Base-by-base conservation (phyloP, 441 rosid species). In the Metrosideros polymorpha region DNA sequence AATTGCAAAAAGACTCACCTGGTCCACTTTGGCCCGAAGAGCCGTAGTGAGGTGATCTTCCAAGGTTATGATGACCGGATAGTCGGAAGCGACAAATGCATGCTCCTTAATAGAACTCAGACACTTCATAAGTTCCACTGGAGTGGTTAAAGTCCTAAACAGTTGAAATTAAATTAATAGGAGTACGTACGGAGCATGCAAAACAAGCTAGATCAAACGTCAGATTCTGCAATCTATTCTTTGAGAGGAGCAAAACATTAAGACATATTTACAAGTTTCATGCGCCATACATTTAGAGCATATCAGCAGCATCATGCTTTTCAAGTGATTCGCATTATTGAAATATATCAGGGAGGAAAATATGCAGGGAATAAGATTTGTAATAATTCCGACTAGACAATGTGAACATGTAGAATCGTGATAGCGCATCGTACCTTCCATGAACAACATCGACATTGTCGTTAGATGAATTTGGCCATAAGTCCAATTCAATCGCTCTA, bases 21-120 rank as follows among this genome's bases (percentile, higher is more conserved):
- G 24, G 4, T 82, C 86, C 54, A 61, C 86, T 47, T 84, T 84
- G 39, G 77, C 76, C 56, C 63, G 86, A 61, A 61, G 86, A 84
- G 61, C 52, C 9, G 82, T 56, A 43, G 52, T 63, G 15, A 84
- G 57, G 79, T 63, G 86, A 49, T 84, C 86, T 63, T 84, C 86
- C n/a, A 84, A 32, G 49, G 86, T 84, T 59, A 84, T 25, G 77
- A 84, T 49, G 39, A 84, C 79, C 29, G 57, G 82, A 63, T 49
- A 84, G 6, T 47, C 52, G 2, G 86, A 84, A 22, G 57, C 82
- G 22, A 22, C 32, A 30, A 61, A 84, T 6, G 86, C 86, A 27
- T 84, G 79, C 50, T 84, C 86, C 49, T 61, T 61, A 45, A 84
- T 84, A 29, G 86, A 84, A 55, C 86, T 63, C 77, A 84, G 53